Evolutionary conservation across 108 stramenopile species (phyloP), one percentile per base, ranked within the genome.

Genomic region (Seminavis robusta): DNA sequence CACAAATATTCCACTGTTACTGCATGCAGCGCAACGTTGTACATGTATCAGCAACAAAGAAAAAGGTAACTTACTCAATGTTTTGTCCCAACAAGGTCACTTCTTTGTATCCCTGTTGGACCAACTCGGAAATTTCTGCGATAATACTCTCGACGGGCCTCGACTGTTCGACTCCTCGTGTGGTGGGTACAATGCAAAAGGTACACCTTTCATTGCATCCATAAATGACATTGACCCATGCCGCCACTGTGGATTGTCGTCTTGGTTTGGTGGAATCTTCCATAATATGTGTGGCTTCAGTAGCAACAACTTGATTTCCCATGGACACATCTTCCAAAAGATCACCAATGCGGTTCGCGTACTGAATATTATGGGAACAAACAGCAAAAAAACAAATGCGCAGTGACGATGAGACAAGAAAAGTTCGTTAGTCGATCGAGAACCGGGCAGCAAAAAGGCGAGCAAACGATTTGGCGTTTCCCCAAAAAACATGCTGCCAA

Each of bases 181-280:
- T 94, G 39, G 86, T 90, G 5, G 98, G 98, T 7, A 98, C 98
- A 38, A 98, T 94, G 61, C 98, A 98, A 71, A 96, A 97, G 17
- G 95, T 87, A 73, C 98, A 98, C 42, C 92, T 79, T 69, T 98
- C 98, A 65, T 98, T 98, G 77, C 98, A 98, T 16, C 98, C 90
- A 47, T 88, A 89, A 59, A 94, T 95, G 4, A 98, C 90, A 79
- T 96, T 97, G 19, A 97, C 96, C 95, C 95, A 98, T 1, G 94
- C 96, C 54, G 87, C 80, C 1, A 86, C 79, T 15, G 74, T 74
- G 20, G 83, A 88, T 26, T 65, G 59, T 2, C 98, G 67, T 20
- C 92, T 67, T 6, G 97, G 95, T 58, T 94, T 94, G 41, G 94
- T 83, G 13, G 89, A 80, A 59, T 98, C 97, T 67, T 98, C 97